Evolutionary conservation across 148 eudicot species (phyloP).

Genomic region (Fallopia convolvulus): DNA sequence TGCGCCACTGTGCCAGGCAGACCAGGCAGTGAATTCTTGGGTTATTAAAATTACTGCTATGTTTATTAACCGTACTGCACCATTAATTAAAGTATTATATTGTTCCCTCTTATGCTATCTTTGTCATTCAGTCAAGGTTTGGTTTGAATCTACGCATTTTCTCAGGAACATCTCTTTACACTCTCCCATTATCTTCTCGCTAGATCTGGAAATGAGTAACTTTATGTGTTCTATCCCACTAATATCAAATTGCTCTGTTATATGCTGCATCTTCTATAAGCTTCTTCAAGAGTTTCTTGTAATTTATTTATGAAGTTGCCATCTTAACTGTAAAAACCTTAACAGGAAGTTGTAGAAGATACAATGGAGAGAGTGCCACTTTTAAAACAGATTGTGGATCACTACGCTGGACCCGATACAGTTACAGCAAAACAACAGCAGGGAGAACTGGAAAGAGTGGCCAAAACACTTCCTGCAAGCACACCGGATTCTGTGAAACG

Average conservation of each 20-base stretch:
- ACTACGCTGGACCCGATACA: conserved; percentile 70
- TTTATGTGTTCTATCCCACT: not conserved
- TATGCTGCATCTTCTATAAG: not conserved
- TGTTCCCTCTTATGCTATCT: not conserved
- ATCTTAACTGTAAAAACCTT: not conserved
- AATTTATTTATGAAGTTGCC: not conserved
- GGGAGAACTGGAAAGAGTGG: conserved; percentile 76
- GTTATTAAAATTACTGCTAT: not conserved
- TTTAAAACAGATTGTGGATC: conserved; percentile 69
- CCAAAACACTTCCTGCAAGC: conserved; percentile 66
- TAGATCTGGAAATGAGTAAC: not conserved
- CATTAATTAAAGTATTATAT: not conserved
- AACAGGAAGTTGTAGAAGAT: conserved; percentile 57
- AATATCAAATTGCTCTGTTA: not conserved
- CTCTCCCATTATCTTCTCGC: not conserved
- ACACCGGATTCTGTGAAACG: conserved; percentile 59
- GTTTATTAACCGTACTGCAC: not conserved
- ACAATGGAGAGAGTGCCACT: conserved; percentile 75
- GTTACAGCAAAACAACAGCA: conserved; percentile 80
- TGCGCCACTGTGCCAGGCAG: too few relatives aligned
- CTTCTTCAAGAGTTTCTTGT: not conserved
- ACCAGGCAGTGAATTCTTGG: not conserved
- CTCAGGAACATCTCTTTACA: not conserved
- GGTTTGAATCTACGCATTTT: not conserved
- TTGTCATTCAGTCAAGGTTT: not conserved